Conservation (phyloP, 1,139 yeast genomes). For the Citeromyces hawaiiensis region DNA sequence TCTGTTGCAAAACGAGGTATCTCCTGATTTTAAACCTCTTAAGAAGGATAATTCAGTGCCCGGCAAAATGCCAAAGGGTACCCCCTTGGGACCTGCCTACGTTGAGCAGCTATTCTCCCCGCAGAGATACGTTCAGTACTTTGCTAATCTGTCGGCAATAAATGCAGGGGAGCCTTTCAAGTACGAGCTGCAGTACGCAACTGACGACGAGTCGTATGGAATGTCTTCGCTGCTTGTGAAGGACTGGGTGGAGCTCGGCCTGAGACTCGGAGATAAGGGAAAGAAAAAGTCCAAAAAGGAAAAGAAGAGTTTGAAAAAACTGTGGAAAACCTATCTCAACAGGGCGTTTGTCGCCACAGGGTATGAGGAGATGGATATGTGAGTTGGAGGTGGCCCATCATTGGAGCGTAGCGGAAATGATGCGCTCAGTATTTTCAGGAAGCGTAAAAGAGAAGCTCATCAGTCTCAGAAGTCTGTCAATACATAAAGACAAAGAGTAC, state of each 20-base stretch:
- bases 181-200: constrained; percentile 56
- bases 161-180: constrained; percentile 32
- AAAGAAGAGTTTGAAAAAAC: constrained; percentile 12
- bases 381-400: not conserved
- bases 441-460: no score
- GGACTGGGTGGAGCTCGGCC: constrained; percentile 47
- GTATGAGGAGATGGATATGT: constrained; percentile 28
- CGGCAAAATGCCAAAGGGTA: constrained; percentile 37
- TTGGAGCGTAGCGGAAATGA: no score
- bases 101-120: constrained; percentile 62
- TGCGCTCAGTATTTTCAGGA: no score
- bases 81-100: constrained; percentile 65
- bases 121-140: constrained; percentile 58
- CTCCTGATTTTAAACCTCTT: constrained; percentile 9
- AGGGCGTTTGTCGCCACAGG: constrained; percentile 52
- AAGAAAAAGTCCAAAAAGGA: constrained; percentile 8
- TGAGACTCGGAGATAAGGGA: constrained; percentile 22
- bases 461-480: no score
- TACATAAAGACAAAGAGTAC: no score
- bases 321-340: constrained; percentile 27
- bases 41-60: constrained; percentile 54
- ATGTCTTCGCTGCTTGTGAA: constrained; percentile 43
- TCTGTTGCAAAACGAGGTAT: constrained; percentile 11
- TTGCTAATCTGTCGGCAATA: constrained; percentile 45
- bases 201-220: constrained; percentile 44